phyloP scores from a whole-genome alignment of 1,284 basidiomycete genomes.

The Melampsora larici-populina region DNA sequence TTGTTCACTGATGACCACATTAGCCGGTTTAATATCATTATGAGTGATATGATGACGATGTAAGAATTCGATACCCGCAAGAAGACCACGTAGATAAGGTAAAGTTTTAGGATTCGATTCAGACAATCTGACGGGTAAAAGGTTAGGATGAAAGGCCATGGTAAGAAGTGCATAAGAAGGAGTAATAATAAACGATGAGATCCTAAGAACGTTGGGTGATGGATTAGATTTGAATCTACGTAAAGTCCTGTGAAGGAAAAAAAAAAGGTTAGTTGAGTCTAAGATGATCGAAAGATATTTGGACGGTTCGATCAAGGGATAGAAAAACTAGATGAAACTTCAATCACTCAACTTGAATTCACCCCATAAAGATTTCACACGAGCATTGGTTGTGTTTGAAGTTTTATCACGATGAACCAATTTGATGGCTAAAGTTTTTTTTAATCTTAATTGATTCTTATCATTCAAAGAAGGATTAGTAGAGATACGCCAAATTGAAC shows the following conservation, averaged over 20 bases:
- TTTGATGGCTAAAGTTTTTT: slow-evolving; percentile 72
- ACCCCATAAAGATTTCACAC: slow-evolving; percentile 66
- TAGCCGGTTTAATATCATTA: slow-evolving; percentile 83
- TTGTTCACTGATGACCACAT: slow-evolving; percentile 7
- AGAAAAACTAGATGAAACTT: too few species aligned
- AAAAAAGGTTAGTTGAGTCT: too few species aligned
- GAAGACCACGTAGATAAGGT: slow-evolving; percentile 75
- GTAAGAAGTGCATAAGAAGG: slow-evolving; percentile 80
- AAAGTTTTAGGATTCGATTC: slow-evolving; percentile 65
- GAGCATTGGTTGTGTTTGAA: slow-evolving; percentile 73
- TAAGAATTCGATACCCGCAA: slow-evolving; percentile 82
- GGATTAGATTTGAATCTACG: slow-evolving; percentile 13
- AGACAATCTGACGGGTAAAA: slow-evolving; percentile 76
- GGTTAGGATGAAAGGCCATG: slow-evolving; percentile 63
- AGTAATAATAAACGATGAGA: slow-evolving; percentile 87
- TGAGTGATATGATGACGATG: slow-evolving; percentile 83
- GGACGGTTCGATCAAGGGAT: slow-evolving; percentile 22
- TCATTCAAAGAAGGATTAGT: too few species aligned
- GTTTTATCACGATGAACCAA: slow-evolving; percentile 73
- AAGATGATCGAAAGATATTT: slow-evolving; percentile 72
- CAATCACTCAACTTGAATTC: too few species aligned
- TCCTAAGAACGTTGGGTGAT: slow-evolving; percentile 69
- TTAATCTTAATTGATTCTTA: slow-evolving; percentile 14
- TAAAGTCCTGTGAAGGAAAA: slow-evolving; percentile 74
- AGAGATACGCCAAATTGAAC: too few species aligned